These are phyloP conservation scores for Taphrina flavorubra DNA, from an alignment of 1,139 yeast genomes.

Conservation along the genomic window DNA sequence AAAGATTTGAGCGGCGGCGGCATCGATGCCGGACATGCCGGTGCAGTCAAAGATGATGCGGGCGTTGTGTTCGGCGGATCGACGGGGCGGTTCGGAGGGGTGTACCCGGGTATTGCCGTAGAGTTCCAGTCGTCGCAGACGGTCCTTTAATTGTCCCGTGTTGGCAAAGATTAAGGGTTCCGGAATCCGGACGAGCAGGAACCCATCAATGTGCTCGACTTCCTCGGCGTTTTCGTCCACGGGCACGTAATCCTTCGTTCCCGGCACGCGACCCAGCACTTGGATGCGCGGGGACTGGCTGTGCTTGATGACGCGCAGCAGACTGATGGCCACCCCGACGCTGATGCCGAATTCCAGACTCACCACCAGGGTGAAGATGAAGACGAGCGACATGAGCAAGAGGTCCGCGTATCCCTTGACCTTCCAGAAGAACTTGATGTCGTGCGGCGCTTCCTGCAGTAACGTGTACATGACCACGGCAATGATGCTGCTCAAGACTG, in stretches of 20 bases:
- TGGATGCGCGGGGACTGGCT: conserved; percentile 89
- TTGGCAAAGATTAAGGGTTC: conserved; percentile 94
- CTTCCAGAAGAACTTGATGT: conserved; percentile 71
- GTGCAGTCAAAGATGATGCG: conserved; percentile 36
- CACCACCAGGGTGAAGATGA: conserved; percentile 72
- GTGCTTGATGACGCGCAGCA: conserved; percentile 79
- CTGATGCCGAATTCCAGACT: conserved; percentile 91
- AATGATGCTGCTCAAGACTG: conserved; percentile 81
- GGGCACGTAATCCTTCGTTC: conserved; percentile 60
- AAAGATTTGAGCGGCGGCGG: conserved; percentile 39
- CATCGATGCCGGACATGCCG: conserved; percentile 39
- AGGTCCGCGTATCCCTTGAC: conserved; percentile 80
- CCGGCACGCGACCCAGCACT: conserved; percentile 81
- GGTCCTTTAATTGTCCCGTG: conserved; percentile 75
- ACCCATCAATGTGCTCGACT: conserved; percentile 80
- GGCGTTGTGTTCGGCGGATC: conserved; percentile 33
- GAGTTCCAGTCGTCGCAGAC: conserved; percentile 77
- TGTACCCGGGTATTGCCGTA: conserved; percentile 85
- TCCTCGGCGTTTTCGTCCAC: conserved; percentile 48
- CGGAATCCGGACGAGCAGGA: conserved; percentile 83
- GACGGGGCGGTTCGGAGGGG: conserved; percentile 55
- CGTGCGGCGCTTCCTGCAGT: conserved; percentile 86
- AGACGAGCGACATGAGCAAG: conserved; percentile 72
- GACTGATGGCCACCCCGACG: conserved; percentile 79
- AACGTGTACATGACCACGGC: conserved; percentile 78